Conservation (phyloP, 2,329 filamentous ascomycete genomes). For the Drechslerella dactyloides region DNA sequence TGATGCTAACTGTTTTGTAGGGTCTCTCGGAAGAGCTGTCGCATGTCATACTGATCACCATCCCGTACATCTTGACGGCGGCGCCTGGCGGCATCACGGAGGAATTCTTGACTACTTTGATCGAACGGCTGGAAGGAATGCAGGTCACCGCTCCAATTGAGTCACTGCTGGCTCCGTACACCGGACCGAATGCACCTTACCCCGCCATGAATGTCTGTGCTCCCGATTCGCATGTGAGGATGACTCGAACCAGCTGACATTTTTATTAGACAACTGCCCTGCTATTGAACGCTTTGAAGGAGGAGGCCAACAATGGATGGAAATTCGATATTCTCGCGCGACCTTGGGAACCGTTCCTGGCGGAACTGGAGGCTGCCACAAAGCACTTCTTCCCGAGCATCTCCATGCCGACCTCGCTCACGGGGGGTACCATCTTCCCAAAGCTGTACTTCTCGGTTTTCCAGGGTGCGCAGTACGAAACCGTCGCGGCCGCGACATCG, state of each 20-base stretch:
- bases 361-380: conserved; percentile 66
- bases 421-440: conserved; percentile 77
- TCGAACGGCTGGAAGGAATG: conserved; percentile 43
- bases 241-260: conserved; percentile 67
- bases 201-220: conserved; percentile 61
- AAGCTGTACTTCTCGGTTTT: conserved; percentile 96
- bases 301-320: conserved; percentile 57
- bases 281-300: conserved; percentile 52
- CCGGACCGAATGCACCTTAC: conserved; percentile 57
- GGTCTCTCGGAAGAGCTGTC: conserved; percentile 48
- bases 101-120: conserved; percentile 43
- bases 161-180: conserved; percentile 83
- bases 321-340: conserved; percentile 63
- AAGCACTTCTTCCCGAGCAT: conserved; percentile 82
- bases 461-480: conserved; percentile 70
- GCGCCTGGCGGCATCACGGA: conserved; percentile 70
- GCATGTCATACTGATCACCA: conserved; percentile 88
- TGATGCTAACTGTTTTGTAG: conserved; percentile 17
- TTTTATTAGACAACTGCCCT: conserved; percentile 65
- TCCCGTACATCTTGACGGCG: conserved; percentile 85
- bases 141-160: conserved; percentile 86
- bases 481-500: conserved; percentile 77
- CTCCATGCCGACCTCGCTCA: conserved; percentile 65
- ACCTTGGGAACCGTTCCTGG: conserved; percentile 70
- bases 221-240: conserved; percentile 66